Evolutionary conservation across 2,329 filamentous ascomycete genomes (phyloP).

Genomic region (Cladobotryum protrusum): DNA sequence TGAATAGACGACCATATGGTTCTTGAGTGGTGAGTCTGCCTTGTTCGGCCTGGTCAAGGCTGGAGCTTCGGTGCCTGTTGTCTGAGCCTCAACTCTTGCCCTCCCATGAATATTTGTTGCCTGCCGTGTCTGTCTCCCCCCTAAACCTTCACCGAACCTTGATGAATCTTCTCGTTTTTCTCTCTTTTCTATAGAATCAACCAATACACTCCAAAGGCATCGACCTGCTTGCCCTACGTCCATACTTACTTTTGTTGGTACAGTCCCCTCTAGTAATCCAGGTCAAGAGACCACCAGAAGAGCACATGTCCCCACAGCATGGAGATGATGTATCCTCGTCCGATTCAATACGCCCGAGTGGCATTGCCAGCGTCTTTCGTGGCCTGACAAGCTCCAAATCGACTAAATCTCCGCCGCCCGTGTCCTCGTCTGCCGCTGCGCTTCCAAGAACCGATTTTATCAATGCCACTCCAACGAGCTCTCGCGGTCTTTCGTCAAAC

Average conservation of each 20-base stretch:
- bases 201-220: background rate
- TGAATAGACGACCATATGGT: constrained; percentile 8
- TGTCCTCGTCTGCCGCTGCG: constrained; percentile 32
- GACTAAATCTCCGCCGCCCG: constrained; percentile 43
- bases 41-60: background rate
- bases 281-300: constrained; percentile 24
- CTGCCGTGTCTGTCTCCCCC: background rate
- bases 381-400: constrained; percentile 52
- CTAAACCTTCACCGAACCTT: background rate
- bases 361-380: constrained; percentile 58
- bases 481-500: constrained; percentile 42
- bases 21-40: constrained; percentile 10
- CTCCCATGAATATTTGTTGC: background rate
- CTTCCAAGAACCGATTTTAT: constrained; percentile 40
- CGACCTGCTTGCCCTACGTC: background rate
- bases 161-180: background rate
- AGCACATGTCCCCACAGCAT: constrained; percentile 55
- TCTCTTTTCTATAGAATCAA: background rate
- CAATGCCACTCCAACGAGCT: constrained; percentile 34
- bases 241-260: constrained; percentile 5
- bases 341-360: constrained; percentile 49
- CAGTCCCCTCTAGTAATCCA: constrained; percentile 10
- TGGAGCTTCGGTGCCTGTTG: background rate
- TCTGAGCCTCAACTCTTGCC: background rate
- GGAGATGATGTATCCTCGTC: constrained; percentile 51